These are phyloP conservation scores for Trichocladium uniseriatum DNA, from an alignment of 495 filamentous ascomycete species.

Conservation along the genomic window DNA sequence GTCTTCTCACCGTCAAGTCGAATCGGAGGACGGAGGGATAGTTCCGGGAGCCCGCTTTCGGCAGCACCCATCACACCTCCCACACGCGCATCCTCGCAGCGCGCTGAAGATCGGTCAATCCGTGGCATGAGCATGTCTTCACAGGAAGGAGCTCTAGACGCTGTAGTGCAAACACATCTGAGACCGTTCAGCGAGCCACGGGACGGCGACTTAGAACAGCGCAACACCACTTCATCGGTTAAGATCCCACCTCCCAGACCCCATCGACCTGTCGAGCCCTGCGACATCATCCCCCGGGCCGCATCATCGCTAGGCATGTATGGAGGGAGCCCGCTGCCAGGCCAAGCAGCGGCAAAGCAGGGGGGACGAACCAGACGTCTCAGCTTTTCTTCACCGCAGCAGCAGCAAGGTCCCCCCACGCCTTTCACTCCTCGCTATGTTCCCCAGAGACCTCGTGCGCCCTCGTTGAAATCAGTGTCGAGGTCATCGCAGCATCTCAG, in stretches of 20 bases:
- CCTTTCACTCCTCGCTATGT: slow-evolving; percentile 10
- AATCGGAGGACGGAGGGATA: background rate
- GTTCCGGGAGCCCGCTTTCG: slow-evolving; percentile 5
- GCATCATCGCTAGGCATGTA: slow-evolving; percentile 19
- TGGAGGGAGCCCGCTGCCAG: slow-evolving; percentile 2
- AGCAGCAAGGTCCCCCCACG: slow-evolving; percentile 6
- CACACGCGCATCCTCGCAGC: slow-evolving; percentile 18
- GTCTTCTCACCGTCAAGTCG: slow-evolving; percentile 9
- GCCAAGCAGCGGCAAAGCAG: background rate
- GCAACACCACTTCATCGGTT: background rate
- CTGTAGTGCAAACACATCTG: background rate
- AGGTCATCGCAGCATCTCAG: slow-evolving; percentile 24
- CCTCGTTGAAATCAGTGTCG: slow-evolving; percentile 18
- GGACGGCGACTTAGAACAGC: background rate
- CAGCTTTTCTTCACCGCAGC: slow-evolving; percentile 18
- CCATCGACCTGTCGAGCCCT: background rate
- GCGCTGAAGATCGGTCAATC: background rate
- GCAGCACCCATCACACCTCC: slow-evolving; percentile 22
- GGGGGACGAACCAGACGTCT: slow-evolving; percentile 9
- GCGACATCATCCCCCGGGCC: slow-evolving; percentile 12
- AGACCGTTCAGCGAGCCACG: background rate
- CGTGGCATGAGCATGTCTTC: background rate
- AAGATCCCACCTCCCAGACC: background rate
- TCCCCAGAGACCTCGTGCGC: slow-evolving; percentile 17
- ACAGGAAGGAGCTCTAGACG: background rate